Evolutionary conservation across 352 stramenopile genomes (phyloP), one percentile per base, ranked within the genome.

Genomic region (Phytophthora pisi): DNA sequence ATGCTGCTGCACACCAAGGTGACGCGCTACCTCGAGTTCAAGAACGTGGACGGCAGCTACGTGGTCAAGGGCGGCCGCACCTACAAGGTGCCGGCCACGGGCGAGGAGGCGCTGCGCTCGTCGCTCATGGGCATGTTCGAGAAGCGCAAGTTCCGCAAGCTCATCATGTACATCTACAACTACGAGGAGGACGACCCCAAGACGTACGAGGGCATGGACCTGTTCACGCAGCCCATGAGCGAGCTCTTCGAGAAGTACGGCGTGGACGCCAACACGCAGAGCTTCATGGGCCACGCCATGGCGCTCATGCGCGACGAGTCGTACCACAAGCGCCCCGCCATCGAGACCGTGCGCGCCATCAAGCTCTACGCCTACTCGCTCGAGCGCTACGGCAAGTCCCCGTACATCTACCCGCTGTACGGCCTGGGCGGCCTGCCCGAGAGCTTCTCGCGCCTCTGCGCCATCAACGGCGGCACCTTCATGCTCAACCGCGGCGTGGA

Each of bases 351-450:
- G 54, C 90, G 97, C 59, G 92, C 96, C 23, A 98, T 99, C 75
- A 97, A 99, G 84, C 90, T 98, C 50, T 99, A 99, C 80, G 97
- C 93, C 63, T 98, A 98, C 80, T 99, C 97, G 36, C 78, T 99
- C 31, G 93, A 98, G 61, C 83, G 96, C 54, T 98, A 98, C 67
- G 95, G 95, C 73, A 99, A 98, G 73, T 98, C 89, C 46, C 98
- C 98, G 47, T 99, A 99, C 89, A 98, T 99, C 68, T 99, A 99
- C 83, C 98, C 98, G 52, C 92, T 99, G 47, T 99, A 99, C 78
- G 98, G 98, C 49, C 88, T 99, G 42, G 97, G 97, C 38, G 97
- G 97, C 26, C 84, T 99, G 45, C 98, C 98, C 5, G 97, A 99
- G 81, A 97, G 97, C 58, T 99, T 99, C 79, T 99, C 97, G 62